phyloP scores from a whole-genome alignment of 2,329 filamentous ascomycete species.

The Grosmannia clavigera region DNA sequence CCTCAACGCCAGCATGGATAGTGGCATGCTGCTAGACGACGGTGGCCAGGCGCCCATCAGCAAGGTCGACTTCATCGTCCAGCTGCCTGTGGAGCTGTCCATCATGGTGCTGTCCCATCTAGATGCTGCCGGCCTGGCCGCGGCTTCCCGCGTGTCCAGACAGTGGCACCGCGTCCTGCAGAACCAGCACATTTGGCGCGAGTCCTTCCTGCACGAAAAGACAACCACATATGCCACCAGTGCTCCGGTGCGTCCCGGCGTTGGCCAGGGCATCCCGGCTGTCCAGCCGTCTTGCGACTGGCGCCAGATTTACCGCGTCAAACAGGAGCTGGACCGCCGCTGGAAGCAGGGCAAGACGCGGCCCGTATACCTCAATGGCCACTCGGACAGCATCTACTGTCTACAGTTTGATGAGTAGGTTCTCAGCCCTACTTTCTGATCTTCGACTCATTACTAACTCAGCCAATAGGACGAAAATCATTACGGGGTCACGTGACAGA shows the following conservation, averaged over 20 bases:
- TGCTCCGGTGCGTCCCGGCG: conserved; percentile 36
- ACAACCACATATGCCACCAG: conserved; percentile 48
- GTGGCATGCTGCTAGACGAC: conserved; percentile 13
- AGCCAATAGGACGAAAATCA: conserved; percentile 67
- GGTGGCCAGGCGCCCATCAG: conserved; percentile 26
- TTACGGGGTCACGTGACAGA: conserved; percentile 89
- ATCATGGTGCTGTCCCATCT: conserved; percentile 46
- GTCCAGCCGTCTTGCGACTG: conserved; percentile 58
- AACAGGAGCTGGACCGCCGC: conserved; percentile 59
- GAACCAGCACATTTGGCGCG: conserved; percentile 50
- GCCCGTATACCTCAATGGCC: conserved; percentile 82
- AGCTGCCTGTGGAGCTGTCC: conserved; percentile 44
- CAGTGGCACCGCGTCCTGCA: conserved; percentile 33
- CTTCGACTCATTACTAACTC: background rate
- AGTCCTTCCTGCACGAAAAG: conserved; percentile 50
- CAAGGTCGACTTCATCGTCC: conserved; percentile 44
- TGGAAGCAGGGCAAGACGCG: conserved; percentile 72
- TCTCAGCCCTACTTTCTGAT: background rate
- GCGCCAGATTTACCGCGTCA: conserved; percentile 72
- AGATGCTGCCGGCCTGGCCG: conserved; percentile 38
- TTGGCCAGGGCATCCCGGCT: conserved; percentile 43
- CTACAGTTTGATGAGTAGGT: conserved; percentile 91
- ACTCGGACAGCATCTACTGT: conserved; percentile 94
- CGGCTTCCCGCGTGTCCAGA: conserved; percentile 36
- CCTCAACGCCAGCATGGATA: conserved; percentile 10